These are phyloP conservation scores for Trichoderma oligosporum DNA, from an alignment of 2,329 filamentous ascomycete species.

Conservation along the genomic window DNA sequence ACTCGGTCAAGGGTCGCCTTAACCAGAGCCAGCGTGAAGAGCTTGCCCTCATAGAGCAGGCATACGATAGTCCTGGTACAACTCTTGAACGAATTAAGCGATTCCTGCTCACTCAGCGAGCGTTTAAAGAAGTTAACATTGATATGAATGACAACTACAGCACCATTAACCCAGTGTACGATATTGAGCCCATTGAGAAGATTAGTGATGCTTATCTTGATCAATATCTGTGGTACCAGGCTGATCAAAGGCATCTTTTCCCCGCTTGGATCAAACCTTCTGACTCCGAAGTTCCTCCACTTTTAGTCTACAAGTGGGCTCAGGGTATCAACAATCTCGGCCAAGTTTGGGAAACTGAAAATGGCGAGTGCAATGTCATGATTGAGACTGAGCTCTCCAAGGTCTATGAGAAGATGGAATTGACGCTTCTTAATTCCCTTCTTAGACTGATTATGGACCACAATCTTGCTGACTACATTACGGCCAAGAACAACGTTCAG, in stretches of 20 bases:
- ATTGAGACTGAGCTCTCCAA: slow-evolving; percentile 98
- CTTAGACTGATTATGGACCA: slow-evolving; percentile 98
- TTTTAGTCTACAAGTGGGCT: slow-evolving; percentile 97
- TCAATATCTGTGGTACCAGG: slow-evolving; percentile 98
- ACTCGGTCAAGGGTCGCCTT: slow-evolving; percentile 93
- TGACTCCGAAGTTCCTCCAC: slow-evolving; percentile 91
- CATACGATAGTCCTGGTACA: slow-evolving; percentile 95
- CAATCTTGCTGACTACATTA: slow-evolving; percentile 98
- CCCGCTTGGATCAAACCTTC: slow-evolving; percentile 99
- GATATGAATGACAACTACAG: slow-evolving; percentile 99
- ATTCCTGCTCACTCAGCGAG: slow-evolving; percentile 91
- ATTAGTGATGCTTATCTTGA: slow-evolving; percentile 98
- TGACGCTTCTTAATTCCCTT: slow-evolving; percentile 90
- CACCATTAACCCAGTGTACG: slow-evolving; percentile 97
- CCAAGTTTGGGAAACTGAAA: slow-evolving; percentile 87
- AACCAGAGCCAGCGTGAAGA: slow-evolving; percentile 98
- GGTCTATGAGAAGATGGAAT: slow-evolving; percentile 98
- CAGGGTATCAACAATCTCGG: slow-evolving; percentile 98
- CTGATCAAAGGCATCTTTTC: slow-evolving; percentile 94
- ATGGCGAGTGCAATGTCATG: slow-evolving; percentile 97
- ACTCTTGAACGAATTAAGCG: slow-evolving; percentile 95
- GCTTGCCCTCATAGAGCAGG: slow-evolving; percentile 92
- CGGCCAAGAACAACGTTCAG: slow-evolving; percentile 98
- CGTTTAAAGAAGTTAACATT: slow-evolving; percentile 98
- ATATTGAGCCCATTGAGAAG: slow-evolving; percentile 98